A percentile compares a stretch with the other conserved stretches of the same genome.
phyloP scores from a whole-genome alignment of 805 yeast genomes.

The Danielozyma ontarioensis region DNA sequence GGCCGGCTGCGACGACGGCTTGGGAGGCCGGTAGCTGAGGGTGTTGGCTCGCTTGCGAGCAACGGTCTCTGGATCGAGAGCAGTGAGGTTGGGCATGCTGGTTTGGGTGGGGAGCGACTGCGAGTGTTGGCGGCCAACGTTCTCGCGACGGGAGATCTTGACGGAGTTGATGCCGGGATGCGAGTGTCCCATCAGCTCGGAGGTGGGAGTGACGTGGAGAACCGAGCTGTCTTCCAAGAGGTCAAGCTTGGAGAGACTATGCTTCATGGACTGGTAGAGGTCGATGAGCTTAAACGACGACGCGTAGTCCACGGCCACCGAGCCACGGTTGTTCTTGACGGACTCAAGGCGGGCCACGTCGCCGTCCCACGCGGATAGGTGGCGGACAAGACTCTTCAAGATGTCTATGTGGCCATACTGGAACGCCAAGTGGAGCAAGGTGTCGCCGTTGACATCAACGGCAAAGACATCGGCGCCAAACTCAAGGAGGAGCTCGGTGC shows the following conservation, averaged over 20 bases:
- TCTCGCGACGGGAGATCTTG: background rate
- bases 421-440: slow-evolving; percentile 40
- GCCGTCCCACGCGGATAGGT: background rate
- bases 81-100: background rate
- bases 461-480: slow-evolving; percentile 54
- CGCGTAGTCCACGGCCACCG: slow-evolving; percentile 37
- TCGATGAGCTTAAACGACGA: slow-evolving; percentile 21
- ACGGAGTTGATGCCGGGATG: background rate
- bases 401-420: slow-evolving; percentile 62
- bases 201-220: background rate
- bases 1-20: background rate
- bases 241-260: no score
- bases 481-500: slow-evolving; percentile 59
- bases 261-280: slow-evolving; percentile 21
- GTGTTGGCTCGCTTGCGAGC: background rate
- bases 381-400: slow-evolving; percentile 17
- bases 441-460: slow-evolving; percentile 29
- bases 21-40: background rate
- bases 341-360: slow-evolving; percentile 27
- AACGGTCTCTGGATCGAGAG: background rate
- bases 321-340: slow-evolving; percentile 51
- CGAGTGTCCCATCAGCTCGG: background rate
- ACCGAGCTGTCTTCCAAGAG: no score
- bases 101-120: slow-evolving; percentile 23
- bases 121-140: slow-evolving; percentile 26